These are phyloP conservation scores for Mycena vitilis DNA, from an alignment of 768 basidiomycete species.

Conservation along the genomic window DNA sequence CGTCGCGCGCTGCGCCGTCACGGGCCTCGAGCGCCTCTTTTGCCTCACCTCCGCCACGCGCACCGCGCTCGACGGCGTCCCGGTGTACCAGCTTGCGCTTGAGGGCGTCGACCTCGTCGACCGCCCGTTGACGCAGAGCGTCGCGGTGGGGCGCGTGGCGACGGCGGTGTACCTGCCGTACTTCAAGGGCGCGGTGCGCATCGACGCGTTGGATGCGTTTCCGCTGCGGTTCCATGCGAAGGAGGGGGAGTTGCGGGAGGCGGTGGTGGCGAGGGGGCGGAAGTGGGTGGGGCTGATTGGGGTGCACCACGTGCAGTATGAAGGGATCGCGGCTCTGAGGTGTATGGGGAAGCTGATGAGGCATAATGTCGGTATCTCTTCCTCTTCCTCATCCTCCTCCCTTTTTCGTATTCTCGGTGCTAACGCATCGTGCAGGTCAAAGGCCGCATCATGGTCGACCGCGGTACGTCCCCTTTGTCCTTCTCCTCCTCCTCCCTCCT, in stretches of 20 bases:
- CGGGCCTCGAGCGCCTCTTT: constrained; percentile 63
- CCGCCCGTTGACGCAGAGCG: constrained; percentile 45
- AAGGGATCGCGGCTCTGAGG: constrained; percentile 61
- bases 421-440: constrained; percentile 52
- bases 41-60: constrained; percentile 55
- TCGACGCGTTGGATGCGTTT: constrained; percentile 62
- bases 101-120: constrained; percentile 67
- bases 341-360: constrained; percentile 51
- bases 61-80: constrained; percentile 48
- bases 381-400: neutral
- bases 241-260: constrained; percentile 53
- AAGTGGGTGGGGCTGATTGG: constrained; percentile 68
- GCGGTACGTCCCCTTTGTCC: constrained; percentile 51
- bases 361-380: constrained; percentile 56
- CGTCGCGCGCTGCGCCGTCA: constrained; percentile 63
- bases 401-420: neutral
- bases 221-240: constrained; percentile 65
- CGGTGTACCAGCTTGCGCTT: constrained; percentile 57
- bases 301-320: constrained; percentile 67
- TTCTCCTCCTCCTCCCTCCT: neutral
- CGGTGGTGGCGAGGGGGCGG: constrained; percentile 60
- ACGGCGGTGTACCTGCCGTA: constrained; percentile 53
- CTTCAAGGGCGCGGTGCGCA: constrained; percentile 64
- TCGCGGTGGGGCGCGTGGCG: constrained; percentile 54
- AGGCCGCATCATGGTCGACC: constrained; percentile 72